A percentile compares a stretch with the other conserved stretches of the same genome.
Evolutionary conservation across 805 yeast species (phyloP).

Genomic region (Komagataella pseudopastoris): DNA sequence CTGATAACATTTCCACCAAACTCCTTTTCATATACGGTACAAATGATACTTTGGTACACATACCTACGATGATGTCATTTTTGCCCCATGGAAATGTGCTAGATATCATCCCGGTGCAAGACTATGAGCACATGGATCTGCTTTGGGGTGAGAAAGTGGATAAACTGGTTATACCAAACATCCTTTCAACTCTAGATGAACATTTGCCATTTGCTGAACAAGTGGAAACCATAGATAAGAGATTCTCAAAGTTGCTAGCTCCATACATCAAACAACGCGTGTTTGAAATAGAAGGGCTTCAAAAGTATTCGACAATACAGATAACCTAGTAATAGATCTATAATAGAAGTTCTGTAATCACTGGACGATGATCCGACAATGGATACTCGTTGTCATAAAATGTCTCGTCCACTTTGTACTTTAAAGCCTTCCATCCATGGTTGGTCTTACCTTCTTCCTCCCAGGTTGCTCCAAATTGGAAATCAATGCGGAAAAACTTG

Average conservation of each 20-base stretch:
- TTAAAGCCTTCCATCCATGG: conserved; percentile 9
- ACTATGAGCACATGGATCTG: conserved; percentile 85
- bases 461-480: conserved; percentile 18
- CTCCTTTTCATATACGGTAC: conserved; percentile 72
- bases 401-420: conserved; percentile 21
- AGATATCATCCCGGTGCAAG: conserved; percentile 31
- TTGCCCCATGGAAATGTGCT: conserved; percentile 15
- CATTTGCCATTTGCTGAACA: not conserved
- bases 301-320: not conserved
- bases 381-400: conserved; percentile 19
- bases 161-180: conserved; percentile 20
- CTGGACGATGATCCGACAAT: conserved; percentile 35
- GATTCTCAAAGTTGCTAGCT: not conserved
- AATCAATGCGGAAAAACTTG: conserved; percentile 23
- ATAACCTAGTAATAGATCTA: not conserved
- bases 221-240: not conserved
- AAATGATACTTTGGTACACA: conserved; percentile 75
- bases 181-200: conserved; percentile 3
- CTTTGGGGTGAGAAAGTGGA: conserved; percentile 73
- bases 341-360: conserved; percentile 5
- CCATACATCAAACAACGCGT: not conserved
- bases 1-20: conserved; percentile 57
- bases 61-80: conserved; percentile 55
- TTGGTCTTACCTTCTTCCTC: conserved; percentile 3
- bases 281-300: not conserved